Conservation (phyloP, 2,329 filamentous ascomycete genomes). For the Seiridium unicorne region DNA sequence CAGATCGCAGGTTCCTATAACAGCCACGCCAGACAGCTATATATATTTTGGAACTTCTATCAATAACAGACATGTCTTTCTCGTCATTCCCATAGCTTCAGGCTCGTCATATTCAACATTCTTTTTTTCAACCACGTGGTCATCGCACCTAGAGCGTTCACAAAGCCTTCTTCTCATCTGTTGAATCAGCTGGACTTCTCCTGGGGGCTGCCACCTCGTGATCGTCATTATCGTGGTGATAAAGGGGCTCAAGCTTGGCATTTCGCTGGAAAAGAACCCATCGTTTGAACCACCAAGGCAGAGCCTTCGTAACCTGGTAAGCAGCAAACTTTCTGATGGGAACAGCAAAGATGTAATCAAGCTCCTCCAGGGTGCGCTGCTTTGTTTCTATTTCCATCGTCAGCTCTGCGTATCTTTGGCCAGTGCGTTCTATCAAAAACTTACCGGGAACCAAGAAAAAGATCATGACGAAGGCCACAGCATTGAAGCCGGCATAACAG, state of each 20-base stretch:
- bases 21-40: too few relatives aligned
- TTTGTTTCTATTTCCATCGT: conserved; percentile 35
- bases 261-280: conserved; percentile 27
- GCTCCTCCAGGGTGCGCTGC: conserved; percentile 48
- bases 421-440: too few relatives aligned
- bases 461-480: conserved; percentile 44
- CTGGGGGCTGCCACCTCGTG: background rate
- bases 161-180: conserved; percentile 7
- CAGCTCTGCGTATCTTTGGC: background rate
- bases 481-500: conserved; percentile 46
- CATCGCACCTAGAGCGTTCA: background rate
- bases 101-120: background rate
- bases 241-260: conserved; percentile 27
- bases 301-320: conserved; percentile 36
- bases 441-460: conserved; percentile 44
- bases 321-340: conserved; percentile 36
- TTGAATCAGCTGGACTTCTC: background rate
- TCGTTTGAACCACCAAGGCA: conserved; percentile 37
- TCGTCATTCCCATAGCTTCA: too few relatives aligned
- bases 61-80: too few relatives aligned
- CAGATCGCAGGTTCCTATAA: too few relatives aligned
- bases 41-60: too few relatives aligned
- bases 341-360: conserved; percentile 47
- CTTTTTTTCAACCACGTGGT: background rate
- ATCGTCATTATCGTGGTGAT: conserved; percentile 24